Conservation (phyloP, 495 filamentous ascomycete genomes). For the Aspergillus carlsbadensis region DNA sequence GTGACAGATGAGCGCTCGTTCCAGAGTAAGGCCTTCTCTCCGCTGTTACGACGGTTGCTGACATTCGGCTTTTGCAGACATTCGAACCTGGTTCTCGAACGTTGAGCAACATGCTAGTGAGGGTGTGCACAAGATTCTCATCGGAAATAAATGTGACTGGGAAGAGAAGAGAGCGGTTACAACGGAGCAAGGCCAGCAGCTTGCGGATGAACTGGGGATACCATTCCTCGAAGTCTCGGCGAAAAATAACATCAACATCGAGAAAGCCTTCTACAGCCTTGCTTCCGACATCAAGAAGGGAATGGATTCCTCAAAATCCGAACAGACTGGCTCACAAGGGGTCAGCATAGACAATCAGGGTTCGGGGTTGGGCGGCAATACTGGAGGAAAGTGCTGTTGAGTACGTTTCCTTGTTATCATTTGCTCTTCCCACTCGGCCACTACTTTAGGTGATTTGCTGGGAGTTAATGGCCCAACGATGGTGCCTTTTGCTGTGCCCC, state of each 20-base stretch:
- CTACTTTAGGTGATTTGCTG: background rate
- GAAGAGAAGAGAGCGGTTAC: constrained; percentile 96
- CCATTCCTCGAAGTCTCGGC: constrained; percentile 98
- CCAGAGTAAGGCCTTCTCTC: constrained; percentile 69
- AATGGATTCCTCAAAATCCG: constrained; percentile 70
- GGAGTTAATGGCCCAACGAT: background rate
- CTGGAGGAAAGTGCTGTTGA: constrained; percentile 87
- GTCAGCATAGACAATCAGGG: constrained; percentile 70
- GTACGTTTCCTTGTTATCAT: constrained; percentile 22
- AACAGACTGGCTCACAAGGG: constrained; percentile 61
- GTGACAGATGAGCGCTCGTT: constrained; percentile 97
- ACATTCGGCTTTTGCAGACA: constrained; percentile 59
- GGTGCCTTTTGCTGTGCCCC: background rate
- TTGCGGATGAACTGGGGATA: constrained; percentile 95
- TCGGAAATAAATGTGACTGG: constrained; percentile 99
- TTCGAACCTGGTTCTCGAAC: constrained; percentile 98
- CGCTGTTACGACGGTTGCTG: background rate
- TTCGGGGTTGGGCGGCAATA: constrained; percentile 55
- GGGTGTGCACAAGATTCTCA: constrained; percentile 99
- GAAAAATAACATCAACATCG: constrained; percentile 99
- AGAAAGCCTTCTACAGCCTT: constrained; percentile 96
- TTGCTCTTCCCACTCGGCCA: background rate
- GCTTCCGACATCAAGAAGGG: constrained; percentile 96
- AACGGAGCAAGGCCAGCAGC: constrained; percentile 86
- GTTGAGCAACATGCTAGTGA: constrained; percentile 99